Evolutionary conservation across 2,329 filamentous ascomycete genomes (phyloP), one percentile per base, ranked within the genome.

Genomic region (Hirsutella rhossiliensis): DNA sequence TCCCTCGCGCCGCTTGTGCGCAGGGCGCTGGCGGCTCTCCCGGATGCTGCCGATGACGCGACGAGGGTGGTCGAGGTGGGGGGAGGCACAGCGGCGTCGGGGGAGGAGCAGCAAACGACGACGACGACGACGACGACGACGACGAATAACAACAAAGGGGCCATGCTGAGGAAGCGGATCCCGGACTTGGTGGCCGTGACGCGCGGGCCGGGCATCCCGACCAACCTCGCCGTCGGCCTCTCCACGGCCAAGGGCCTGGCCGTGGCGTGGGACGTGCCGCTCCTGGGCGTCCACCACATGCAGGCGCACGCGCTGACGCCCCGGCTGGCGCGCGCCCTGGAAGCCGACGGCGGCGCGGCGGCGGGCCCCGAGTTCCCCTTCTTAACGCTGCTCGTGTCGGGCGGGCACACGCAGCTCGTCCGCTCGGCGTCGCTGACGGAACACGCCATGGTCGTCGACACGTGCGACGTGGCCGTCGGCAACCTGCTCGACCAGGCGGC

Each of bases 211-310:
- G 92, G 92, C 18, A 95, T 96, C 85, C 68, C 76, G 28, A 74
- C 82, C 5, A 87, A 86, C 54, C 71, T 98, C 28, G 74, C 79
- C 18, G 79, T 82, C 15, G 92, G 92, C 0, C 62, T 97, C 11
- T 81, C 87, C 57, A 82, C 80, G 19, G 92, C 87, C 17, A 97
- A 97, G 63, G 92, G 88, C 0, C 72, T 97, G 18, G 80, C 89
- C 0, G 71, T 85, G 18, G 88, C 87, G 32, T 94, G 86, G 86
- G 74, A 80, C 50, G 74, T 88, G 32, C 89, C 90, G 3, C 67
- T 97, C 29, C 62, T 97, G 1, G 92, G 80, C 1, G 85, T 96
- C 1, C 85, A 98, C 61, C 92, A 98, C 62, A 97, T 98, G 92
- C 89, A 96, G 61, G 92, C 89, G 11, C 92, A 98, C 62, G 84